Conservation (phyloP, 345 rosid genomes). For the Salix dunnii region DNA sequence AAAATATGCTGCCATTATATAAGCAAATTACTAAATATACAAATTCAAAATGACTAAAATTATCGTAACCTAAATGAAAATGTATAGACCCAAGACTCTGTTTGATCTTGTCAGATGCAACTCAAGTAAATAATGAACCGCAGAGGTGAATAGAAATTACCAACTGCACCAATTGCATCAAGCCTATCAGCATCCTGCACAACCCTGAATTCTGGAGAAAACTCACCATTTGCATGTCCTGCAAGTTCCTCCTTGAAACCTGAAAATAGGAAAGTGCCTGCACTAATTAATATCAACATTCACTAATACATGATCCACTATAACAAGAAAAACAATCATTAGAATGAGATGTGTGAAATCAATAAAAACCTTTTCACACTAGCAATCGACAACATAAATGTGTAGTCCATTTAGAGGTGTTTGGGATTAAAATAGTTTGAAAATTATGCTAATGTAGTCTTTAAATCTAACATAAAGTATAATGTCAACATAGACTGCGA, state of each 20-base stretch:
- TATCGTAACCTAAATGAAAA: no score
- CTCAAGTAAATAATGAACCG: no score
- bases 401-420: no score
- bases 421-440: no score
- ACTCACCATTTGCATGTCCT: constrained; percentile 35
- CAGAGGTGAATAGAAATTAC: constrained; percentile 25
- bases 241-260: constrained; percentile 79
- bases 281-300: neutral
- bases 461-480: no score
- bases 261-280: constrained; percentile 23
- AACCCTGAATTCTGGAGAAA: constrained; percentile 67
- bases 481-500: no score
- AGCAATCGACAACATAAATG: no score
- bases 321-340: neutral
- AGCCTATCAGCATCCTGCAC: constrained; percentile 95
- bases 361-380: no score
- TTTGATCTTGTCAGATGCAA: no score
- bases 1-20: neutral
- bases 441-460: no score
- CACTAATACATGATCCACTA: neutral
- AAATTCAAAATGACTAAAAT: neutral
- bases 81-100: no score
- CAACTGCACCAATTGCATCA: constrained; percentile 89
- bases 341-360: no score
- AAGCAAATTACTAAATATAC: neutral